phyloP scores from a whole-genome alignment of 2,329 filamentous ascomycete genomes.

The Penicillium sp. region DNA sequence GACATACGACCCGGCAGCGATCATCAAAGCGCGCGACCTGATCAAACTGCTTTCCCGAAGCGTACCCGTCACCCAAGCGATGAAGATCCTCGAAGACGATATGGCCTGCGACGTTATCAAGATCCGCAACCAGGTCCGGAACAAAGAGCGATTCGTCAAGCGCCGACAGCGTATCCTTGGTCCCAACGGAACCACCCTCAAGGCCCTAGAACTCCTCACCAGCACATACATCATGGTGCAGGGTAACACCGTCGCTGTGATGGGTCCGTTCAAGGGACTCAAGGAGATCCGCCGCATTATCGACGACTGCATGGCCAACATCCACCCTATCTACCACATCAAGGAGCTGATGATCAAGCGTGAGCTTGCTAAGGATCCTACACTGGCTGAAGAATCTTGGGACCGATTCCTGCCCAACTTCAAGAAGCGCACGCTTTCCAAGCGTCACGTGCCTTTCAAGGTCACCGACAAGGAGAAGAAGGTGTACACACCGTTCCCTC shows the following conservation, averaged over 20 bases:
- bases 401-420: conserved; percentile 96
- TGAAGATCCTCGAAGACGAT: conserved; percentile 92
- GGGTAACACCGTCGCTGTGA: conserved; percentile 88
- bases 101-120: conserved; percentile 95
- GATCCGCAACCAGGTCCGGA: conserved; percentile 83
- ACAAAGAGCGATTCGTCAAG: conserved; percentile 96
- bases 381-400: conserved; percentile 86
- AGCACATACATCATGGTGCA: conserved; percentile 92
- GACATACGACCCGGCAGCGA: conserved; percentile 87
- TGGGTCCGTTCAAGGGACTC: conserved; percentile 89
- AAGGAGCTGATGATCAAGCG: conserved; percentile 95
- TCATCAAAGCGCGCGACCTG: conserved; percentile 89
- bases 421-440: conserved; percentile 87
- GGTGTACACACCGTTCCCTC: conserved; percentile 94
- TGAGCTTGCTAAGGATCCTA: conserved; percentile 85
- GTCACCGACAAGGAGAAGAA: conserved; percentile 94
- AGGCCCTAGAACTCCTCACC: conserved; percentile 90
- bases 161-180: conserved; percentile 89
- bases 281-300: conserved; percentile 90
- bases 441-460: conserved; percentile 77
- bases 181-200: conserved; percentile 86
- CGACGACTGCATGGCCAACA: conserved; percentile 95
- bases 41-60: conserved; percentile 90
- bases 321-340: conserved; percentile 88
- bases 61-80: conserved; percentile 68